Evolutionary conservation across 768 basidiomycete genomes (phyloP), one percentile per base, ranked within the genome.

Genomic region (Kwoniella dendrophila): DNA sequence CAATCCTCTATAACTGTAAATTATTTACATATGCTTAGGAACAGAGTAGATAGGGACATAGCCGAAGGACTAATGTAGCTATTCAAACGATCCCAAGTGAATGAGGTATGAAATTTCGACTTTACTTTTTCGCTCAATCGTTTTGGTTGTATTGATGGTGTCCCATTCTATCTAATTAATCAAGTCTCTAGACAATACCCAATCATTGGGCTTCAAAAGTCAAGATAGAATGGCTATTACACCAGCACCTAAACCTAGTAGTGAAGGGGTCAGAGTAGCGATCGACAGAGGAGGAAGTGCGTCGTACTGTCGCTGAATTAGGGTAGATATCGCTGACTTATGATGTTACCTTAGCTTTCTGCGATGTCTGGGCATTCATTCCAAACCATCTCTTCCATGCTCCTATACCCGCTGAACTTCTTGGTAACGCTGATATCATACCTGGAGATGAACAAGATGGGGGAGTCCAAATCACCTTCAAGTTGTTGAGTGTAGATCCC

Each of bases 401-500:
- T 22, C 30, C 34, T 26, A 54, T 59, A n/a, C 51, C 53, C 12
- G 3, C 45, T 6, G 66, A 70, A 27, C 49, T 69, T 14, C 41
- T 72, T 4, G 71, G 68, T 11, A 66, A 65, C 32, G 68, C 68
- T 24, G 66, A 61, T 36, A 58, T 72, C 38, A 68, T 71, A 40
- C 61, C 67, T 7, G 40, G 49, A 29, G 56, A 33, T 11, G 30
- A 56, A 24, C 45, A 29, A 8, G 26, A 58, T 40, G 56, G 45
- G 3, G 63, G 62, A 24, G 64, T 64, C 11, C 68, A 73, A 59
- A 32, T 69, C 40, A 67, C 67, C 18, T 70, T 75, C 63, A 76
- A 75, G 68, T 86, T 97, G 0, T 80, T 96, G 45, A 93, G 91
- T 0, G 89, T 91, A 77, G 95, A 97, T 80, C 86, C 89, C 0